phyloP scores from a whole-genome alignment of 768 basidiomycete genomes.

The Termitomyces sp. region DNA sequence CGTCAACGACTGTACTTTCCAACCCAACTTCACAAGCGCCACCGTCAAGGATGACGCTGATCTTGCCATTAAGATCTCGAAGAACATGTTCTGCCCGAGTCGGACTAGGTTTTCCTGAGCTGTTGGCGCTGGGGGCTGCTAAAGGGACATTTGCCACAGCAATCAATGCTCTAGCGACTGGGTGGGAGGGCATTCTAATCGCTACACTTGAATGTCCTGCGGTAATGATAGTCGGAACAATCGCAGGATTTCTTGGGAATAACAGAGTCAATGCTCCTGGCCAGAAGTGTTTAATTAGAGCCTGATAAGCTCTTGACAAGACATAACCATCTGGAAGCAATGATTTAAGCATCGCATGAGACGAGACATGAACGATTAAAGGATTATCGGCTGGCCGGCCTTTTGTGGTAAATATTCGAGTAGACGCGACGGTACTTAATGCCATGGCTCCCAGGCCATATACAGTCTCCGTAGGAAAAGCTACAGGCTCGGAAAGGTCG shows the following conservation, averaged over 20 bases:
- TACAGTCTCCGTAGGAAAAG: constrained; percentile 96
- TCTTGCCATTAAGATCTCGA: constrained; percentile 70
- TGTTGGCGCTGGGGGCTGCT: constrained; percentile 94
- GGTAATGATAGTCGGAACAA: constrained; percentile 73
- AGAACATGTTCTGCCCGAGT: constrained; percentile 84
- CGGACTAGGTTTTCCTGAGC: constrained; percentile 91
- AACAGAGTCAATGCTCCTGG: constrained; percentile 91
- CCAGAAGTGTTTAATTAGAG: constrained; percentile 85
- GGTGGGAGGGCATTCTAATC: constrained; percentile 92
- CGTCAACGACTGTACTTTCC: constrained; percentile 95
- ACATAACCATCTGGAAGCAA: constrained; percentile 65
- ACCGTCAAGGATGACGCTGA: constrained; percentile 85
- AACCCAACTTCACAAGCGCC: constrained; percentile 86
- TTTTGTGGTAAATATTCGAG: constrained; percentile 81
- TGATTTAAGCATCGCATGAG: constrained; percentile 69
- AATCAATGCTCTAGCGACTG: constrained; percentile 87
- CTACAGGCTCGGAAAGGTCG: constrained; percentile 53
- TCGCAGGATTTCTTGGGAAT: constrained; percentile 65
- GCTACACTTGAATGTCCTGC: constrained; percentile 80
- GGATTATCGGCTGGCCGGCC: constrained; percentile 95
- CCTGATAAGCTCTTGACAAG: constrained; percentile 61
- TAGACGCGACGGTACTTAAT: constrained; percentile 54
- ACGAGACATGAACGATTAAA: constrained; percentile 94
- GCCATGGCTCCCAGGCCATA: constrained; percentile 95
- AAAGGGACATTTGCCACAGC: constrained; percentile 67